phyloP scores from a whole-genome alignment of 441 rosid genomes.

The Eutrema salsugineum region DNA sequence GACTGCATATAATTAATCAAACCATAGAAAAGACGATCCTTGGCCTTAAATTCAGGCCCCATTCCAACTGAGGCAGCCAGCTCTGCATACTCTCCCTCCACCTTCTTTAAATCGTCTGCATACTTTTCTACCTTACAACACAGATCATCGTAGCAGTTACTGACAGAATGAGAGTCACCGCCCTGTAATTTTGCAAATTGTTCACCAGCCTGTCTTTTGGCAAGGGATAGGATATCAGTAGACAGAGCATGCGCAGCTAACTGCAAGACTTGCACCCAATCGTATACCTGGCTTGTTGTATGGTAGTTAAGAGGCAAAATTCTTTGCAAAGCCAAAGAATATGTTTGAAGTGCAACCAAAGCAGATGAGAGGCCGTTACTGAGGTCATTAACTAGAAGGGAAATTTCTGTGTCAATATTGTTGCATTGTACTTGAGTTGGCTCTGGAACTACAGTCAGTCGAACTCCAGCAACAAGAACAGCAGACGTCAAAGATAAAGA shows the following conservation, averaged over 20 bases:
- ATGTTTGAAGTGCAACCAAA: slow-evolving; percentile 61
- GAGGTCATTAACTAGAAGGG: slow-evolving; percentile 69
- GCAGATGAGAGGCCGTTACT: slow-evolving; percentile 80
- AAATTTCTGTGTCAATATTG: slow-evolving; percentile 87
- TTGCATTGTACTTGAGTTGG: slow-evolving; percentile 94
- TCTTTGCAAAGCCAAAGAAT: slow-evolving; percentile 84
- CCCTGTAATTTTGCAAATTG: slow-evolving; percentile 54
- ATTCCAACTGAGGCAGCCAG: slow-evolving; percentile 62
- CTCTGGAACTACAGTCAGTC: slow-evolving; percentile 95
- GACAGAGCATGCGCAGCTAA: slow-evolving; percentile 75
- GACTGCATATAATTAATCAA: slow-evolving; percentile 75
- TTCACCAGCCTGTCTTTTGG: slow-evolving; percentile 86
- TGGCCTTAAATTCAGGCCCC: slow-evolving; percentile 76
- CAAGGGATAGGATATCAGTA: slow-evolving; percentile 68
- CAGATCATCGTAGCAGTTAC: slow-evolving; percentile 56
- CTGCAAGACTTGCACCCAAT: slow-evolving; percentile 90
- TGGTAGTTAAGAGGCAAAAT: slow-evolving; percentile 89
- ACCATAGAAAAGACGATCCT: slow-evolving; percentile 77
- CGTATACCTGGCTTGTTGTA: slow-evolving; percentile 76
- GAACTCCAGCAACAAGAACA: slow-evolving; percentile 85
- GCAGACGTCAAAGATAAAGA: slow-evolving; percentile 86
- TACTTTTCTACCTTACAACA: slow-evolving; percentile 64
- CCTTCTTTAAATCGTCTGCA: slow-evolving; percentile 64
- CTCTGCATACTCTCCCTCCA: slow-evolving; percentile 71
- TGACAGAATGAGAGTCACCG: slow-evolving; percentile 58